phyloP scores from a whole-genome alignment of 2,329 filamentous ascomycete species.

The Fusarium bulbicola region DNA sequence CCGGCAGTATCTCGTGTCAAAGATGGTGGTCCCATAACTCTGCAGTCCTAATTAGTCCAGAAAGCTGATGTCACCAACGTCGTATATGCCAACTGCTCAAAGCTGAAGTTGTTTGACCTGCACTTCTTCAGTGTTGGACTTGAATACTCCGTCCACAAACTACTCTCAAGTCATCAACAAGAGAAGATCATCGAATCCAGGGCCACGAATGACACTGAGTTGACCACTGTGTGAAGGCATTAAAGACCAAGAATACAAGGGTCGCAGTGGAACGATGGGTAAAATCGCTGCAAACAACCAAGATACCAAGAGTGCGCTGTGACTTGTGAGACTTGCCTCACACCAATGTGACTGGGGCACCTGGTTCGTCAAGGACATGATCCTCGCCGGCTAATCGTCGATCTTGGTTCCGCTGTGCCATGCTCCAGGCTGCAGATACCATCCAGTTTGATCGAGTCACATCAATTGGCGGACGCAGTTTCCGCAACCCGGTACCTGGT shows the following conservation, averaged over 20 bases:
- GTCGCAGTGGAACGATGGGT: not conserved
- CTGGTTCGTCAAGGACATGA: not conserved
- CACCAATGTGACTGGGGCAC: constrained; percentile 13
- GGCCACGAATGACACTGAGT: not conserved
- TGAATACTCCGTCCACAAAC: not conserved
- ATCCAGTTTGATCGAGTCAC: constrained; percentile 7
- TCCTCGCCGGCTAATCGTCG: constrained; percentile 1
- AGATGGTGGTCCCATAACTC: not conserved
- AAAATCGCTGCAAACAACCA: not conserved
- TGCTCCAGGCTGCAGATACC: constrained; percentile 12
- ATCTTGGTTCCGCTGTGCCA: constrained; percentile 13
- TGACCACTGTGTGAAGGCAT: not conserved
- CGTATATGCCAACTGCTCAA: constrained; percentile 2
- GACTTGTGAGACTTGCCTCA: not conserved
- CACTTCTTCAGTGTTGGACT: constrained; percentile 12
- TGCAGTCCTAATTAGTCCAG: not conserved
- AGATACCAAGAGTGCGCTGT: not conserved
- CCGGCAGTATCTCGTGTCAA: not conserved
- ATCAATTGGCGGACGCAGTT: constrained; percentile 3
- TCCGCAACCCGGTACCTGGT: constrained; percentile 32
- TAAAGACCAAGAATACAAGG: not conserved
- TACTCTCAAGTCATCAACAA: not conserved
- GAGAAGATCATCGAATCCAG: not conserved
- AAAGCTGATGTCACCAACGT: constrained; percentile 10
- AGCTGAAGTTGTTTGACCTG: not conserved